Evolutionary conservation across 108 stramenopile species (phyloP).

Genomic region (Nitzschia sp.): DNA sequence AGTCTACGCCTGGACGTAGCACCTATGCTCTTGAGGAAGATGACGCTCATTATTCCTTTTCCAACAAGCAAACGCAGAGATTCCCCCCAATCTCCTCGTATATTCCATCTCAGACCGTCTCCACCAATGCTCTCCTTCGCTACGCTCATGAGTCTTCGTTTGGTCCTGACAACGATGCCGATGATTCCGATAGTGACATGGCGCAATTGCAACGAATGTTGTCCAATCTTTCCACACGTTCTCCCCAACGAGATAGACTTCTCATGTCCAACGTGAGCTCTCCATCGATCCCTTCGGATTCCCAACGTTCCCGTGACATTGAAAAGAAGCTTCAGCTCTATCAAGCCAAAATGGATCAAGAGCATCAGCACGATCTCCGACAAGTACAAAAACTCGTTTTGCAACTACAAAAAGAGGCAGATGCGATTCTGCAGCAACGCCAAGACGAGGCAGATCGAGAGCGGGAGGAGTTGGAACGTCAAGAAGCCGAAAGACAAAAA

Average conservation of each 20-base stretch:
- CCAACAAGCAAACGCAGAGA: conserved; percentile 6
- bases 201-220: conserved; percentile 4
- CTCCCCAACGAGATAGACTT: conserved; percentile 4
- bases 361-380: neutral
- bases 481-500: conserved; percentile 20
- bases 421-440: conserved; percentile 16
- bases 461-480: conserved; percentile 1
- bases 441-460: conserved; percentile 14
- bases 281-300: neutral
- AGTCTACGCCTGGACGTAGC: conserved; percentile 12
- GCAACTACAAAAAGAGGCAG: conserved; percentile 31
- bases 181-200: conserved; percentile 14
- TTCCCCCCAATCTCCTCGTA: conserved; percentile 38
- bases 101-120: conserved; percentile 14
- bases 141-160: conserved; percentile 4
- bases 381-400: conserved; percentile 9
- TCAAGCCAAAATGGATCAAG: conserved; percentile 13
- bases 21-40: conserved; percentile 34
- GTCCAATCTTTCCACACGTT: neutral
- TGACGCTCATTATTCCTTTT: conserved; percentile 31
- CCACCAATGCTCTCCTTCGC: conserved; percentile 25
- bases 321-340: conserved; percentile 10
- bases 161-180: conserved; percentile 8
- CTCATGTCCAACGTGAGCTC: neutral
- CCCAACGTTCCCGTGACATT: conserved; percentile 5